Base-by-base conservation (phyloP, 192 early-diverging fungal genomes). In the Umbelopsis sp. region DNA sequence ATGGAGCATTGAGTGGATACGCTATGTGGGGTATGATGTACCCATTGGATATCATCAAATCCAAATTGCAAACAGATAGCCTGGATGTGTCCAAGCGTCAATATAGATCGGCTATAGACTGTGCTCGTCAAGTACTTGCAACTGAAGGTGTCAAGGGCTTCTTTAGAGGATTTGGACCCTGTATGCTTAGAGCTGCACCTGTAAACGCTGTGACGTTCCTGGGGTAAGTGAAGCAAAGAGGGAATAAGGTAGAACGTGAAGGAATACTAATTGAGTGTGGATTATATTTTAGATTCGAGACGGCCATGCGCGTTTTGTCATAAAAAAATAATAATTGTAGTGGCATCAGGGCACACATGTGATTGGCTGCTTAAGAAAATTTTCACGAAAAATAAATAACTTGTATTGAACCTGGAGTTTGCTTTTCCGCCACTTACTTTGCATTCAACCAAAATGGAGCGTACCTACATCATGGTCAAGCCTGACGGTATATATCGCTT, bases 171-270 rank as follows among this genome's bases (percentile, higher is more conserved):
- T 86, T 95, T 77, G 85, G 87, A 2, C 86, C 94, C 21, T 94
- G 94, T 74, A 91, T 99, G 74, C 85, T 96, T 41, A 85, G 97
- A 74, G 96, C 97, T 31, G 97, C 93, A 17, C 97, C 97, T 17
- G 93, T 90, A 49, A 99, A 97, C 69, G 97, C 94, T 10, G 91
- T 88, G 21, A 97, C 96, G 12, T 99, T 99, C 87, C 83, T 96
- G 26, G 96, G 95, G 74, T 80, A 72, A 75, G 78, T 59, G 34
- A n/a, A 49, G n/a, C 1, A 1, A 34, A 34, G 12, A 1, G 41
- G 9, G 17, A 21, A 43, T 2, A 43, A 0, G 16, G 24, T 2
- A n/a, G 43, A 4, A 2, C 9, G 36, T 38, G 25, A 65, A n/a
- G 11, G 25, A 9, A n/a, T 20, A 65, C 44, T 68, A 36, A 68